phyloP scores from a whole-genome alignment of 2,329 filamentous ascomycete species.

The Penicillium sp. region DNA sequence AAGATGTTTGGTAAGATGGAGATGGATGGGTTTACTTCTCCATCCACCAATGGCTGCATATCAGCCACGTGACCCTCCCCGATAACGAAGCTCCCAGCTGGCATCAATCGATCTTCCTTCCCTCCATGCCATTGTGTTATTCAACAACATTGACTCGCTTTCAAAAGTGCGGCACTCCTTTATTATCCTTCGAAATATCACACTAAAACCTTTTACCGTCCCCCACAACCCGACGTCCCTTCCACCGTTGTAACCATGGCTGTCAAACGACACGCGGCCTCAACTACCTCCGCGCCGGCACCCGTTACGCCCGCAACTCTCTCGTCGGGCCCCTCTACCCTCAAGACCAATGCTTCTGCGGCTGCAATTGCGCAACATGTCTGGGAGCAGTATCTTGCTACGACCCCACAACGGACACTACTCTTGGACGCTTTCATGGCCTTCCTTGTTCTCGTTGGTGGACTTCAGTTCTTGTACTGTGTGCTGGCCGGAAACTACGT shows the following conservation, averaged over 20 bases:
- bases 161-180: neutral
- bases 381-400: conserved; percentile 75
- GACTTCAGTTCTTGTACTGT: conserved; percentile 92
- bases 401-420: conserved; percentile 88
- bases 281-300: conserved; percentile 34
- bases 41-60: conserved; percentile 8
- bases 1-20: neutral
- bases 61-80: conserved; percentile 25
- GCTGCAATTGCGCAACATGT: conserved; percentile 69
- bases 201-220: conserved; percentile 15
- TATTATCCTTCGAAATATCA: neutral
- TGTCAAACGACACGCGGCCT: conserved; percentile 36
- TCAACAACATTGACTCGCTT: conserved; percentile 2
- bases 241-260: conserved; percentile 30
- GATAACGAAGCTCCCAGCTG: conserved; percentile 36
- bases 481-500: conserved; percentile 92
- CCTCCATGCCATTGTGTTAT: conserved; percentile 24
- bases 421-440: conserved; percentile 88
- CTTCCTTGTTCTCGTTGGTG: conserved; percentile 83
- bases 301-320: conserved; percentile 33
- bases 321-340: conserved; percentile 40
- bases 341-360: conserved; percentile 45
- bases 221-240: conserved; percentile 32
- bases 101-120: conserved; percentile 27
- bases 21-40: neutral